A percentile compares a stretch with the other conserved stretches of the same genome.
These are phyloP conservation scores for Fusarium phyllophilum DNA, from an alignment of 2,329 filamentous ascomycete genomes.

Conservation along the genomic window DNA sequence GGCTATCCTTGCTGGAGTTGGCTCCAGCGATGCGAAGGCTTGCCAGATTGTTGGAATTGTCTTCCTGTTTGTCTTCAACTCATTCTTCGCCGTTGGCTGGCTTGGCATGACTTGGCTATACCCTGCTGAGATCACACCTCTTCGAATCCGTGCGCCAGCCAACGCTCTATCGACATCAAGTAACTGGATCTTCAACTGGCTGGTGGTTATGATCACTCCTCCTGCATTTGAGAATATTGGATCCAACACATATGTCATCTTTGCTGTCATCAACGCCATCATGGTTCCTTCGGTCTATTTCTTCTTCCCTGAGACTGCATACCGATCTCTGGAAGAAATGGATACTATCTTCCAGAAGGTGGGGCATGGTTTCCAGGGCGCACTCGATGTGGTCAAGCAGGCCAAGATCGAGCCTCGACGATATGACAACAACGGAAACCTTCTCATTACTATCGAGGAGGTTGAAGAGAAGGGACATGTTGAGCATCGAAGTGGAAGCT, in stretches of 20 bases:
- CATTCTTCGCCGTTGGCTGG: constrained; percentile 69
- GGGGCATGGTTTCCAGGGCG: constrained; percentile 51
- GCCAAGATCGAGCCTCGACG: constrained; percentile 61
- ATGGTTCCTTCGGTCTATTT: constrained; percentile 68
- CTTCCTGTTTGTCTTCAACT: constrained; percentile 71
- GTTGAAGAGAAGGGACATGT: constrained; percentile 50
- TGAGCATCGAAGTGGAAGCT: constrained; percentile 45
- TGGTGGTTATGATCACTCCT: constrained; percentile 72
- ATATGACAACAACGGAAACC: constrained; percentile 69
- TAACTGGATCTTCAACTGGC: constrained; percentile 73
- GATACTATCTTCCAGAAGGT: constrained; percentile 71
- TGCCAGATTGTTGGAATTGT: constrained; percentile 70
- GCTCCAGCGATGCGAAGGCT: constrained; percentile 57
- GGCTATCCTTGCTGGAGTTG: constrained; percentile 69
- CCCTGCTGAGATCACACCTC: constrained; percentile 73
- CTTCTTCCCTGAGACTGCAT: constrained; percentile 73
- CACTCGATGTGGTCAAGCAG: constrained; percentile 51
- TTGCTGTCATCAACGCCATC: constrained; percentile 71
- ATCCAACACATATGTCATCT: constrained; percentile 70
- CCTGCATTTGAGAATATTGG: constrained; percentile 68
- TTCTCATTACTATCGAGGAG: constrained; percentile 60
- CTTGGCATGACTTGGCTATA: constrained; percentile 72
- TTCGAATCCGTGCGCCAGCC: constrained; percentile 72
- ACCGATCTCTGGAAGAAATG: constrained; percentile 73
- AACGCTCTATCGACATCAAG: constrained; percentile 65